Conservation (phyloP, 768 basidiomycete species). For the Pulveroboletus sp. region DNA sequence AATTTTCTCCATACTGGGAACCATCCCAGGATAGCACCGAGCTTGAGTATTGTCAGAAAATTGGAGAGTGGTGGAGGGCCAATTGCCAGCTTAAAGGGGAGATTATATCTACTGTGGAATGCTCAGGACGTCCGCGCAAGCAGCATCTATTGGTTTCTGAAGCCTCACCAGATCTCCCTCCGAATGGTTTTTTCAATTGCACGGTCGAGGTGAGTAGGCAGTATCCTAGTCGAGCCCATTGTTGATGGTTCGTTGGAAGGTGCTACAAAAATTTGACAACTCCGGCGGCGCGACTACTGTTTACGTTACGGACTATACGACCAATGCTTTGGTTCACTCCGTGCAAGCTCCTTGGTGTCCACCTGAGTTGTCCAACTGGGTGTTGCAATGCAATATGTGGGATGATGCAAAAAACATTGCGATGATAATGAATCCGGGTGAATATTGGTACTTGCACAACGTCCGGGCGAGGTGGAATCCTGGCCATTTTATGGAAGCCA, state of each 20-base stretch:
- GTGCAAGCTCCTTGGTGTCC: slow-evolving; percentile 46
- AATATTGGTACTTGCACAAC: slow-evolving; percentile 53
- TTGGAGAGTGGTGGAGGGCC: slow-evolving; percentile 51
- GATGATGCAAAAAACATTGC: slow-evolving; percentile 42
- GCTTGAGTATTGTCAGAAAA: slow-evolving; percentile 38
- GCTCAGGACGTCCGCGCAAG: slow-evolving; percentile 15
- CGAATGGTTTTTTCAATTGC: slow-evolving; percentile 55
- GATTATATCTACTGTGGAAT: slow-evolving; percentile 14
- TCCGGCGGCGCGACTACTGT: slow-evolving; percentile 39
- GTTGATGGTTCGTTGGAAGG: slow-evolving; percentile 30
- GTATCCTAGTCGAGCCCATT: not conserved
- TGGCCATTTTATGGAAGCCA: slow-evolving; percentile 48
- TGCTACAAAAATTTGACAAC: slow-evolving; percentile 42
- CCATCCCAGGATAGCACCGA: slow-evolving; percentile 34
- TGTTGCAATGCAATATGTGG: slow-evolving; percentile 60
- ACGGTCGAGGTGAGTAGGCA: slow-evolving; percentile 50
- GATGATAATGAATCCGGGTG: slow-evolving; percentile 40
- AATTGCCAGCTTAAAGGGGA: slow-evolving; percentile 19
- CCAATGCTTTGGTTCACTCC: slow-evolving; percentile 31
- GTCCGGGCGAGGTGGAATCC: slow-evolving; percentile 38
- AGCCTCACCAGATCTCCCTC: slow-evolving; percentile 39
- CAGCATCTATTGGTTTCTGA: slow-evolving; percentile 50
- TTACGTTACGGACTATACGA: slow-evolving; percentile 66
- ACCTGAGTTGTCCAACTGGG: slow-evolving; percentile 36
- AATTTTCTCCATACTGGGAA: slow-evolving; percentile 43